phyloP scores from a whole-genome alignment of 176 grass and related monocot species.

The Puccinellia tenuiflora region DNA sequence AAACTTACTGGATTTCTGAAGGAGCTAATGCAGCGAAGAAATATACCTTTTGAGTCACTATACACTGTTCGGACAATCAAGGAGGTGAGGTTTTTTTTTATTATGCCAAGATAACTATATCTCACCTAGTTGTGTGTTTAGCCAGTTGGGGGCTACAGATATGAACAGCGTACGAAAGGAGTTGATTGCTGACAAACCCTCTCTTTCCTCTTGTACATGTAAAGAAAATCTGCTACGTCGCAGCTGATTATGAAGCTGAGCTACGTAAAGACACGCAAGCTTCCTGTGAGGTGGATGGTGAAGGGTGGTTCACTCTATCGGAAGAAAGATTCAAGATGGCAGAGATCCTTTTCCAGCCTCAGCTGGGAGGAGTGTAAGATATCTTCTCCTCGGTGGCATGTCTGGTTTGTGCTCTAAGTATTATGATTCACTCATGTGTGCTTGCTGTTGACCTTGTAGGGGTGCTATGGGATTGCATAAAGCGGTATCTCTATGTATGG shows the following conservation, averaged over 20 bases:
- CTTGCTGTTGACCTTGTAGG: constrained; percentile 44
- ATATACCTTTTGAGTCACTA: constrained; percentile 67
- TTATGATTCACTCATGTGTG: constrained; percentile 3
- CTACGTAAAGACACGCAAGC: constrained; percentile 56
- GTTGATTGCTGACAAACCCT: constrained; percentile 4
- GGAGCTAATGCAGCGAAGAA: constrained; percentile 71
- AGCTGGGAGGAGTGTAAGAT: constrained; percentile 64
- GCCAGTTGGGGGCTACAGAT: background rate
- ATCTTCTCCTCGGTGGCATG: background rate
- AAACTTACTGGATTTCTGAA: constrained; percentile 93
- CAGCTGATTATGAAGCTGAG: constrained; percentile 77
- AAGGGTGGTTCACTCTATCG: constrained; percentile 79
- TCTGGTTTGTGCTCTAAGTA: background rate
- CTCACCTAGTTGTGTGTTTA: background rate
- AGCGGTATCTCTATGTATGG: constrained; percentile 83
- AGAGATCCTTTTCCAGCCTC: constrained; percentile 96
- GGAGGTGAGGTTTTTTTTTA: constrained; percentile 58
- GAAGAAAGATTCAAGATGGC: constrained; percentile 72
- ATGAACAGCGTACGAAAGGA: background rate
- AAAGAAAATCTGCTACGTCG: constrained; percentile 94
- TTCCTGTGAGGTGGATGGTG: constrained; percentile 70
- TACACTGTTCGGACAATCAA: constrained; percentile 90
- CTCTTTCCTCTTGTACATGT: constrained; percentile 23
- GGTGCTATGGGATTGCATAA: constrained; percentile 77
- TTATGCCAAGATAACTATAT: background rate